Percentiles rank a stretch among this genome's conserved stretches.
Conservation (phyloP, 371 early-diverging fungal genomes). For the Mortierella sp. region DNA sequence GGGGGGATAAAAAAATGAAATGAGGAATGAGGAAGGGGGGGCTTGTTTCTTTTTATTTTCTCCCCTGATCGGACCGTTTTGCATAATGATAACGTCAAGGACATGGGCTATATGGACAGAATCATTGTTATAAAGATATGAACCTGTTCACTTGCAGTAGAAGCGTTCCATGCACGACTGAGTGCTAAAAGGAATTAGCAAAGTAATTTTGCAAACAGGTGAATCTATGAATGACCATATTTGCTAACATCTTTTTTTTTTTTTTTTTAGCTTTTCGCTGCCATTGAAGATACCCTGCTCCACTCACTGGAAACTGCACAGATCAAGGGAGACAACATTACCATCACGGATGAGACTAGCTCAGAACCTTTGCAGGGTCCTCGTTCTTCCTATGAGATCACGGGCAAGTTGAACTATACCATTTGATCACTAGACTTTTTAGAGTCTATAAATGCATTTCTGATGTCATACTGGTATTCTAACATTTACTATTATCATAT, state of each 20-base stretch:
- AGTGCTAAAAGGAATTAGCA: not conserved
- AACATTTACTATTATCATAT: not conserved
- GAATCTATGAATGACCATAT: not conserved
- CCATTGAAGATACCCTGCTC: slow-evolving; percentile 64
- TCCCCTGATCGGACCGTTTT: too few species aligned
- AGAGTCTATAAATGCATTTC: slow-evolving; percentile 47
- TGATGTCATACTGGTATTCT: not conserved
- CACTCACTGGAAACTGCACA: slow-evolving; percentile 54
- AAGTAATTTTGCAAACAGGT: not conserved
- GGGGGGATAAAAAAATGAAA: too few species aligned
- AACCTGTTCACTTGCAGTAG: too few species aligned
- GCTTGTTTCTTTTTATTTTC: not conserved
- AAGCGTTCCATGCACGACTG: not conserved
- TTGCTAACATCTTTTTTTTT: not conserved
- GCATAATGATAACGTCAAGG: too few species aligned
- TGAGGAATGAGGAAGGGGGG: not conserved
- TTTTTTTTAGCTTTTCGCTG: slow-evolving; percentile 59
- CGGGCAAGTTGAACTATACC: slow-evolving; percentile 53
- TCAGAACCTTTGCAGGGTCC: slow-evolving; percentile 56
- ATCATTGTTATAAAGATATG: slow-evolving; percentile 9
- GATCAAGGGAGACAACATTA: slow-evolving; percentile 27
- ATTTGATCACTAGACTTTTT: slow-evolving; percentile 39
- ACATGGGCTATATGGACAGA: slow-evolving; percentile 23
- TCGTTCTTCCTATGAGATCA: slow-evolving; percentile 65
- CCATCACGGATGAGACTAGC: slow-evolving; percentile 30